A percentile compares a stretch with the other conserved stretches of the same genome.
Conservation (phyloP, 768 basidiomycete species). For the Pisolithus orientalis region DNA sequence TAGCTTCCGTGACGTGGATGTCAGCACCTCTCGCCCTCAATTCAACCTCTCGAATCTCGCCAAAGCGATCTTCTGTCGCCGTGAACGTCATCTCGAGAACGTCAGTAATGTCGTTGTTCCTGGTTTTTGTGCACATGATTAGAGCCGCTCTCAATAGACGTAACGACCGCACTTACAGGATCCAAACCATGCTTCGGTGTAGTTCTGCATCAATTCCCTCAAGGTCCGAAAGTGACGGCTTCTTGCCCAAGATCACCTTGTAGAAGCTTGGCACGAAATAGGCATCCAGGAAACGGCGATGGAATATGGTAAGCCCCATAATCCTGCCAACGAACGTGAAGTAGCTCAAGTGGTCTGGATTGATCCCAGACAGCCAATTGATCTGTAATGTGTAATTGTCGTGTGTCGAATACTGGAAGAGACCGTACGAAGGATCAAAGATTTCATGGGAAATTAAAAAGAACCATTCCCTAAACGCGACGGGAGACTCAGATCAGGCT, state of each 20-base stretch:
- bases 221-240: slow-evolving; percentile 54
- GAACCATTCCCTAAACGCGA: slow-evolving; percentile 66
- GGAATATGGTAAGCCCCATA: slow-evolving; percentile 72
- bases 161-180: slow-evolving; percentile 50
- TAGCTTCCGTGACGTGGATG: slow-evolving; percentile 61
- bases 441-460: slow-evolving; percentile 80
- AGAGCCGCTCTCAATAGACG: background rate
- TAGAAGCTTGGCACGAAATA: slow-evolving; percentile 79
- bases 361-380: slow-evolving; percentile 69
- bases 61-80: slow-evolving; percentile 67
- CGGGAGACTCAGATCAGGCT: slow-evolving; percentile 2
- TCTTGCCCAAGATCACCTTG: slow-evolving; percentile 67
- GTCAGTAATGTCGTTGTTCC: slow-evolving; percentile 72
- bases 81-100: slow-evolving; percentile 71
- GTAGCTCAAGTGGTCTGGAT: slow-evolving; percentile 72
- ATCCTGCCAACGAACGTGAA: slow-evolving; percentile 78
- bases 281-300: slow-evolving; percentile 70
- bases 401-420: slow-evolving; percentile 75
- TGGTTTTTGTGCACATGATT: slow-evolving; percentile 19
- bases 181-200: slow-evolving; percentile 64
- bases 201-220: slow-evolving; percentile 66
- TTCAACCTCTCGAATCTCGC: slow-evolving; percentile 62
- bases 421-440: slow-evolving; percentile 77
- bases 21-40: slow-evolving; percentile 58
- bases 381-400: slow-evolving; percentile 81